Percentiles rank a stretch among this genome's conserved stretches.
These are phyloP conservation scores for Rhipidocladum racemiflorum DNA, from an alignment of 176 grass and related monocot species.

Conservation along the genomic window DNA sequence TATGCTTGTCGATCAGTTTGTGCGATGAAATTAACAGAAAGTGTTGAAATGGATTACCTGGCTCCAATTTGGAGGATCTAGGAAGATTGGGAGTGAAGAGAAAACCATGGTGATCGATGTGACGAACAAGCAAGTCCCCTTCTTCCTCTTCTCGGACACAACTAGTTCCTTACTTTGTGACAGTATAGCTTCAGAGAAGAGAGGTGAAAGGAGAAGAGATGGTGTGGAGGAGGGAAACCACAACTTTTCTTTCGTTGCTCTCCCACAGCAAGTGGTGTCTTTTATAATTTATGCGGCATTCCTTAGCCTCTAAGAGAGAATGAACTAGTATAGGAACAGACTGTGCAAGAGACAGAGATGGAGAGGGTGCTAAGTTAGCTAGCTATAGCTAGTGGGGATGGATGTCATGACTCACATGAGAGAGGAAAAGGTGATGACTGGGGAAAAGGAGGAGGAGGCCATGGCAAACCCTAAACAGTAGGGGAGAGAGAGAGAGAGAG, in stretches of 20 bases:
- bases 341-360: slow-evolving; percentile 15
- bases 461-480: slow-evolving; percentile 57
- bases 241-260: slow-evolving; percentile 33
- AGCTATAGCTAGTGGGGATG: slow-evolving; percentile 33
- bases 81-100: slow-evolving; percentile 81
- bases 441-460: slow-evolving; percentile 22
- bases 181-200: not conserved
- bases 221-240: slow-evolving; percentile 24
- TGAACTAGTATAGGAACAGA: slow-evolving; percentile 26
- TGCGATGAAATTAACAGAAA: not conserved
- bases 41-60: slow-evolving; percentile 49
- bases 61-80: slow-evolving; percentile 86
- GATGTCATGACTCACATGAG: slow-evolving; percentile 35
- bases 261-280: slow-evolving; percentile 33
- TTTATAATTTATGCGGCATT: slow-evolving; percentile 64
- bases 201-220: slow-evolving; percentile 5
- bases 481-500: not conserved
- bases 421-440: slow-evolving; percentile 28
- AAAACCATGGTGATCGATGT: slow-evolving; percentile 61
- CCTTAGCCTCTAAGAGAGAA: slow-evolving; percentile 57
- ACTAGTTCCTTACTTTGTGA: slow-evolving; percentile 2
- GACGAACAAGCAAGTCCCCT: slow-evolving; percentile 11
- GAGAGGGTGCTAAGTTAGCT: slow-evolving; percentile 10
- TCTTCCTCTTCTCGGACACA: slow-evolving; percentile 1
- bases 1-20: not conserved